Conservation (phyloP, 2,329 filamentous ascomycete genomes). For the Monilinia polystroma region DNA sequence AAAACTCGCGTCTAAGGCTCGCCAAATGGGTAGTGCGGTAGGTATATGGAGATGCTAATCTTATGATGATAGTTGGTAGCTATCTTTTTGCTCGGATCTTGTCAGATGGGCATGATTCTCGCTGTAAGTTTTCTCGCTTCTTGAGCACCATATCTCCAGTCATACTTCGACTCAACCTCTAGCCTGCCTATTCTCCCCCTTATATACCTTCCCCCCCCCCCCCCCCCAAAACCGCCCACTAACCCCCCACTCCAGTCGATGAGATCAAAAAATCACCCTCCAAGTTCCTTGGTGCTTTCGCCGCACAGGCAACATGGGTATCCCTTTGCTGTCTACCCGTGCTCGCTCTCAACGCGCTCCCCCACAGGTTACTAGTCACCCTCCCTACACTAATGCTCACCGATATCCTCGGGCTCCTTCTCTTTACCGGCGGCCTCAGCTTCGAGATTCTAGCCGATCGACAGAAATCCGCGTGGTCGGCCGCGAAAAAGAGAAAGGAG, state of each 20-base stretch:
- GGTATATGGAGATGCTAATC: background rate
- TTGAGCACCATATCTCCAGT: background rate
- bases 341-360: conserved; percentile 61
- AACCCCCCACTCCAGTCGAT: conserved; percentile 43
- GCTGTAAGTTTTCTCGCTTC: background rate
- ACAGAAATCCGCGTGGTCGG: conserved; percentile 62
- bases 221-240: background rate
- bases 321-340: conserved; percentile 65
- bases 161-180: too few species aligned
- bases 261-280: conserved; percentile 51
- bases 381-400: conserved; percentile 50
- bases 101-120: conserved; percentile 10
- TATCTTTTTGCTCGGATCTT: conserved; percentile 4
- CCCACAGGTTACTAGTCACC: conserved; percentile 51
- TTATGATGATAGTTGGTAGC: background rate
- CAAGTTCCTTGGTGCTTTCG: conserved; percentile 55
- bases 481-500: conserved; percentile 61
- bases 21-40: background rate
- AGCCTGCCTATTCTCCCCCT: background rate
- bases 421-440: conserved; percentile 59
- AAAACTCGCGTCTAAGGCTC: too few species aligned
- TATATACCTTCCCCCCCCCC: background rate
- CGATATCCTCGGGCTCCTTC: conserved; percentile 55
- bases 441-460: conserved; percentile 62
- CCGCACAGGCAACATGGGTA: conserved; percentile 66